Evolutionary conservation across 2,329 filamentous ascomycete species (phyloP).

Genomic region (Calonectria hawksworthii): DNA sequence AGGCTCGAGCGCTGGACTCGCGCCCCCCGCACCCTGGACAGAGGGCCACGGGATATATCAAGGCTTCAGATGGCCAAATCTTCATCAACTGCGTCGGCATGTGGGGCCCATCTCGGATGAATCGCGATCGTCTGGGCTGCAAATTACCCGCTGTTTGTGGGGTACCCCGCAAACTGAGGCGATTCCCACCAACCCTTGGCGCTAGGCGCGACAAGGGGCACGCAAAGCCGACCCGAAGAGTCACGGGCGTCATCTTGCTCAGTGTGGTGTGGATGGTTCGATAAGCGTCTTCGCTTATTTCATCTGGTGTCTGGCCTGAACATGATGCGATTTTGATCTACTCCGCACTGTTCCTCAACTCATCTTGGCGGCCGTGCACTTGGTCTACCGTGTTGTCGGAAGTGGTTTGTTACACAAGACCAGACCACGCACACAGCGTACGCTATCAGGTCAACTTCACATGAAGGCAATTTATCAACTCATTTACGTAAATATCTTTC

Average conservation of each 20-base stretch:
- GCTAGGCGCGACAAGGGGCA: neutral
- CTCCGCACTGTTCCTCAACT: neutral
- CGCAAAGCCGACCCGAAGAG: neutral
- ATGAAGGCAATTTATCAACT: neutral
- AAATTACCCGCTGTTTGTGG: slow-evolving; percentile 17
- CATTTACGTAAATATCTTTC: neutral
- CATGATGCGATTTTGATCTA: neutral
- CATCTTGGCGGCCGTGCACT: neutral
- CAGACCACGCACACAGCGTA: neutral
- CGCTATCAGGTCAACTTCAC: neutral
- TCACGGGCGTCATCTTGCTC: neutral
- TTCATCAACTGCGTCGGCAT: neutral
- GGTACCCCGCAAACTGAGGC: slow-evolving; percentile 22
- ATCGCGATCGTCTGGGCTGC: slow-evolving; percentile 13
- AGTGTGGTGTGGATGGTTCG: slow-evolving; percentile 15
- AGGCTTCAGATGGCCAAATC: neutral
- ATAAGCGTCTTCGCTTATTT: neutral
- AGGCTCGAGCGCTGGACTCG: neutral
- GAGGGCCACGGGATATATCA: neutral
- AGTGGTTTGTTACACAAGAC: neutral
- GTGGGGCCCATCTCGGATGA: slow-evolving; percentile 20
- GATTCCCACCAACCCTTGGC: slow-evolving; percentile 6
- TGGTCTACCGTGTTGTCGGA: neutral
- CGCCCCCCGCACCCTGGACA: neutral
- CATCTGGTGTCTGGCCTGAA: neutral